A percentile compares a stretch with the other conserved stretches of the same genome.
These are phyloP conservation scores for Botryosphaeria agaves DNA, from an alignment of 2,329 filamentous ascomycete genomes.

Conservation along the genomic window DNA sequence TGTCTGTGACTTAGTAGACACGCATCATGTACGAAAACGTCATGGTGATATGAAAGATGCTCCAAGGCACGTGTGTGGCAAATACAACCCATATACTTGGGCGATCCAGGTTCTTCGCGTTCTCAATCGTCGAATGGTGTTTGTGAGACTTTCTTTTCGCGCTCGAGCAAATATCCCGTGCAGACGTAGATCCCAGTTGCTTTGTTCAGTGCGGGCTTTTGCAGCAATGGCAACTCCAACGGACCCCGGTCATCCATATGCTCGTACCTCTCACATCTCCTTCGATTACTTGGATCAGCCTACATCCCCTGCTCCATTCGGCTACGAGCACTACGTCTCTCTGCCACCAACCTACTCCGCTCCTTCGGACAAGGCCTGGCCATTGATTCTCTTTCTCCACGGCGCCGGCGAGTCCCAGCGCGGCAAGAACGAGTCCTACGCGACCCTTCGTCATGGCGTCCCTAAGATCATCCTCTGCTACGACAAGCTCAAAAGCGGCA, in stretches of 20 bases:
- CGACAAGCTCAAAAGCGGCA: constrained; percentile 2
- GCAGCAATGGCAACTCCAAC: not conserved
- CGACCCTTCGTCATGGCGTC: constrained; percentile 4
- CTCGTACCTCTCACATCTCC: constrained; percentile 3
- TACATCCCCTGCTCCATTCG: constrained; percentile 3
- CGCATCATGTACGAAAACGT: too few relatives aligned
- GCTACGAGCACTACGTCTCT: constrained; percentile 5
- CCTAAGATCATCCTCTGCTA: constrained; percentile 6
- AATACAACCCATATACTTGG: too few relatives aligned
- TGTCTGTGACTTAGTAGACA: too few relatives aligned
- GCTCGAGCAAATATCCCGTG: too few relatives aligned
- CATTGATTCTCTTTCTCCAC: constrained; percentile 4
- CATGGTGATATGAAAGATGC: too few relatives aligned
- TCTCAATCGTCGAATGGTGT: too few relatives aligned
- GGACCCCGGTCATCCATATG: constrained; percentile 4
- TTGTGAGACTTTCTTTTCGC: too few relatives aligned
- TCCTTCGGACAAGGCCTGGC: constrained; percentile 2
- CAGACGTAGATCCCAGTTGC: too few relatives aligned
- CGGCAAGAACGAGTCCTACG: constrained; percentile 3
- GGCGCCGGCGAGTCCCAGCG: constrained; percentile 5
- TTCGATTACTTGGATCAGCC: constrained; percentile 3
- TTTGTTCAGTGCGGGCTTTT: too few relatives aligned
- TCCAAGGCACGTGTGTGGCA: too few relatives aligned
- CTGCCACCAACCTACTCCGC: constrained; percentile 2
- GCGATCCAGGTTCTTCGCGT: too few relatives aligned